Evolutionary conservation across 345 rosid genomes (phyloP).

Genomic region (Dipteronia dyeriana): DNA sequence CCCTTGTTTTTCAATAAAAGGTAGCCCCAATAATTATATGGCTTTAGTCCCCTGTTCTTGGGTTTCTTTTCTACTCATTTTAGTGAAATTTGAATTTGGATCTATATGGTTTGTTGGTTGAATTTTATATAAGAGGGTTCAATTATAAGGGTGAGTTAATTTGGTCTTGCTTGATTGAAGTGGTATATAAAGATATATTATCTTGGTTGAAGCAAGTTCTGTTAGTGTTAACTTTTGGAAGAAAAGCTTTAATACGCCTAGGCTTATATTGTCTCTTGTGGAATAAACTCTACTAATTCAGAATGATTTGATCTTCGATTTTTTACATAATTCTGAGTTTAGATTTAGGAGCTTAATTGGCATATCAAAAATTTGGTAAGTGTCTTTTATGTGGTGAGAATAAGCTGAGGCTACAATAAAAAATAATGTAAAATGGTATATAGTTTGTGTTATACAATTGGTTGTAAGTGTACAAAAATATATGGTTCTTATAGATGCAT

Average conservation of each 20-base stretch:
- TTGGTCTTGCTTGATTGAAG: not conserved
- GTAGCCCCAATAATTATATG: too few relatives aligned
- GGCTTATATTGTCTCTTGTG: too few relatives aligned
- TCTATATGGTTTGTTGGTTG: not conserved
- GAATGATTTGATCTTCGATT: not conserved
- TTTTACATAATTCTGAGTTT: not conserved
- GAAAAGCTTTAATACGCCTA: not conserved
- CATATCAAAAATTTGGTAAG: not conserved
- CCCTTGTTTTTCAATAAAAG: too few relatives aligned
- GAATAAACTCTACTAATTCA: not conserved
- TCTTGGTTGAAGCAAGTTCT: not conserved
- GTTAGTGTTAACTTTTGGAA: not conserved
- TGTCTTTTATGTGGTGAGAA: not conserved
- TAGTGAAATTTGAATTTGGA: not conserved
- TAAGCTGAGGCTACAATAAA: not conserved
- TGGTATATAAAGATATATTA: not conserved
- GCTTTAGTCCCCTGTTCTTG: too few relatives aligned
- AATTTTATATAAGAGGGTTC: not conserved
- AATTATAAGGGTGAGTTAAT: not conserved
- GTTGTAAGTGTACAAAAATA: not conserved
- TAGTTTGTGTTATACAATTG: not conserved
- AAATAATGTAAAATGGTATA: not conserved
- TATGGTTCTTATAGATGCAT: not conserved
- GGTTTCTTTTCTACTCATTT: slow-evolving; percentile 40
- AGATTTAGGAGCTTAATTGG: not conserved